Evolutionary conservation across 2,329 filamentous ascomycete genomes (phyloP).

Genomic region (Penicillium sp.): DNA sequence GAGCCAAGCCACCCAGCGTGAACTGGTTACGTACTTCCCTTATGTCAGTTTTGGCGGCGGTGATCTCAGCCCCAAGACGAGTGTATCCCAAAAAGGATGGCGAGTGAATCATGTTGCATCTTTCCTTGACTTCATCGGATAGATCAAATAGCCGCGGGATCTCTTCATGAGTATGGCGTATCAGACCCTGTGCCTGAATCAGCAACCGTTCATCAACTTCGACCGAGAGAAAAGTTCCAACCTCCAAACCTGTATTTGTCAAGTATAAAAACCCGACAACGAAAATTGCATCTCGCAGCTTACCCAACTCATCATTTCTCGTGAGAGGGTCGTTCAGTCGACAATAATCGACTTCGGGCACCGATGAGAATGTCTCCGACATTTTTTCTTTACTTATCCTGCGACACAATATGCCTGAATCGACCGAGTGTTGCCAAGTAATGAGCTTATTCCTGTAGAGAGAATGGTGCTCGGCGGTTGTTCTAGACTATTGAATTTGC

Average conservation of each 20-base stretch:
- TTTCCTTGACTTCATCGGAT: constrained; percentile 31
- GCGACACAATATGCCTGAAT: background rate
- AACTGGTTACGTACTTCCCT: constrained; percentile 32
- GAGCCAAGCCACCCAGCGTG: background rate
- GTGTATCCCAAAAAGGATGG: constrained; percentile 41
- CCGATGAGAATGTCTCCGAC: constrained; percentile 34
- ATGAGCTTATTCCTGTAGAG: background rate
- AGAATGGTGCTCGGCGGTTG: background rate
- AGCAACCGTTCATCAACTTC: background rate
- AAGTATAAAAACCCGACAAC: constrained; percentile 42
- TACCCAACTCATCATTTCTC: constrained; percentile 28
- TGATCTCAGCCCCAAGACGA: constrained; percentile 41
- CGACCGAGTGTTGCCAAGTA: background rate
- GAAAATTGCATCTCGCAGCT: constrained; percentile 40
- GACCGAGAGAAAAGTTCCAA: constrained; percentile 9
- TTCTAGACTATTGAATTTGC: background rate
- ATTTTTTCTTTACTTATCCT: constrained; percentile 16
- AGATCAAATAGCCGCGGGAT: constrained; percentile 34
- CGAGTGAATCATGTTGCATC: constrained; percentile 40
- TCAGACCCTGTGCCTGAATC: constrained; percentile 22
- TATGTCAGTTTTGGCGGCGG: constrained; percentile 36
- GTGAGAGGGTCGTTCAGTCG: constrained; percentile 31
- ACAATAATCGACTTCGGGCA: constrained; percentile 37
- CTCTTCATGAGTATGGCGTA: constrained; percentile 26
- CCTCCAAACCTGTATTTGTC: constrained; percentile 41